phyloP scores from a whole-genome alignment of 2,329 filamentous ascomycete genomes.

The Xylaria sp. region DNA sequence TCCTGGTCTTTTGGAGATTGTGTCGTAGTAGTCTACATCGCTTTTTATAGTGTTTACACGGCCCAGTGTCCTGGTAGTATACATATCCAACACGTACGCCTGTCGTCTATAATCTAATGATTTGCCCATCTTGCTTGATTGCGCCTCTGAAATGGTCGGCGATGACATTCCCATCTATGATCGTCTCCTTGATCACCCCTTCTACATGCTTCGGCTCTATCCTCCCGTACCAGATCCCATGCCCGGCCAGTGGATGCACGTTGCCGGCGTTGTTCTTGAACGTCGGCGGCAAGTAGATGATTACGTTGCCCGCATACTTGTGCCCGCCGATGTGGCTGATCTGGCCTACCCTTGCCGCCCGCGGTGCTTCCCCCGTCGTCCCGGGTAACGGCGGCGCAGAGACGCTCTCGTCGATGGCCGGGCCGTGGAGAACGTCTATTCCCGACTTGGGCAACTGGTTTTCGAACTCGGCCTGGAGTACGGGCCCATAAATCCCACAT shows the following conservation, averaged over 20 bases:
- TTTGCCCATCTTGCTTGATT: constrained; percentile 58
- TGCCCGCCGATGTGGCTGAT: constrained; percentile 85
- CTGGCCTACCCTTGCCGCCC: constrained; percentile 63
- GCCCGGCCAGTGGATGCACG: constrained; percentile 64
- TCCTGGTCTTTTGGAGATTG: background rate
- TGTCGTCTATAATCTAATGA: constrained; percentile 48
- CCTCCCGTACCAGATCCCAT: constrained; percentile 81
- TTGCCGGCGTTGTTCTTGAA: constrained; percentile 44
- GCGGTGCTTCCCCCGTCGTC: constrained; percentile 23
- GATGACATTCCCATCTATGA: constrained; percentile 68
- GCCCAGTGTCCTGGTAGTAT: background rate
- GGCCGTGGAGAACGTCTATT: constrained; percentile 50
- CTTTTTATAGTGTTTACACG: background rate
- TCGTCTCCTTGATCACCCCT: constrained; percentile 72
- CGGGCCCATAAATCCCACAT: constrained; percentile 79
- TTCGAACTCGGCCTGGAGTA: constrained; percentile 72
- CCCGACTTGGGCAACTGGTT: constrained; percentile 55
- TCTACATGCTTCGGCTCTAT: constrained; percentile 77
- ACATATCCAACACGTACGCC: background rate
- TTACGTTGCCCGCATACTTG: constrained; percentile 84
- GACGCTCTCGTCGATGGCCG: constrained; percentile 44
- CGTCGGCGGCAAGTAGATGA: constrained; percentile 72
- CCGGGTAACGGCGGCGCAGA: constrained; percentile 33
- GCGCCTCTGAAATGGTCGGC: constrained; percentile 73
- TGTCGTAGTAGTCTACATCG: background rate